phyloP scores from a whole-genome alignment of 768 basidiomycete genomes.

The Leccinum longicurvipes region DNA sequence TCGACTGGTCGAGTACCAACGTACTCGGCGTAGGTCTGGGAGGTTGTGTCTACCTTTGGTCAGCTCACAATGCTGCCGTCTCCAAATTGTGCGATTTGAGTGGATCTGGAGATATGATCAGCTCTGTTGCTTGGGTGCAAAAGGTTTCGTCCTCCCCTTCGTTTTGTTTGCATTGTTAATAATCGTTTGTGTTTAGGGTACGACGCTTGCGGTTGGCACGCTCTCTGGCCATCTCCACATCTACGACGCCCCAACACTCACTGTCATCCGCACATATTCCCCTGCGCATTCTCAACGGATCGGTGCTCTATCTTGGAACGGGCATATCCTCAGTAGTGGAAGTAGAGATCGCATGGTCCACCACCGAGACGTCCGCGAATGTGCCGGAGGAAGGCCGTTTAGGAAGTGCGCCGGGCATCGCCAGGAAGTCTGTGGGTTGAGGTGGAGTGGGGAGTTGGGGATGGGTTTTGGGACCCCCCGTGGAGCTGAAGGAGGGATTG shows the following conservation, averaged over 20 bases:
- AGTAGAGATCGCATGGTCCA: constrained; percentile 88
- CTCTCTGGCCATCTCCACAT: constrained; percentile 87
- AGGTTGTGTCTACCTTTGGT: constrained; percentile 95
- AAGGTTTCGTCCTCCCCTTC: constrained; percentile 35
- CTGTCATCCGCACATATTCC: constrained; percentile 75
- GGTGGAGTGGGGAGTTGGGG: constrained; percentile 63
- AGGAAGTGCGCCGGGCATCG: constrained; percentile 70
- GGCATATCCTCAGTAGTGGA: constrained; percentile 82
- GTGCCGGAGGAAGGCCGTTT: constrained; percentile 55
- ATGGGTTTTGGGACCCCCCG: constrained; percentile 25
- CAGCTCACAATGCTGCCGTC: constrained; percentile 88
- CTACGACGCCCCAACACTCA: constrained; percentile 82
- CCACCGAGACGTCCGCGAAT: constrained; percentile 87
- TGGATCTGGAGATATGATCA: constrained; percentile 65
- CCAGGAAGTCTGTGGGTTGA: constrained; percentile 95
- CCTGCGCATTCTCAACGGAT: constrained; percentile 86
- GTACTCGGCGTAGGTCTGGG: constrained; percentile 92
- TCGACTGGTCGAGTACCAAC: constrained; percentile 96
- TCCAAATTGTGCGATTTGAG: constrained; percentile 85
- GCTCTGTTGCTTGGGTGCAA: constrained; percentile 92
- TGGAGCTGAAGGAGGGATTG: constrained; percentile 28
- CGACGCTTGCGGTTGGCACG: constrained; percentile 90
- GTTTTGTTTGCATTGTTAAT: constrained; percentile 3
- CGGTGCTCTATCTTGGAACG: constrained; percentile 93
- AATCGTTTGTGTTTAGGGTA: constrained; percentile 45